Evolutionary conservation across 2,329 filamentous ascomycete species (phyloP), one percentile per base, ranked within the genome.

Genomic region (Chaetomium olivaceum): DNA sequence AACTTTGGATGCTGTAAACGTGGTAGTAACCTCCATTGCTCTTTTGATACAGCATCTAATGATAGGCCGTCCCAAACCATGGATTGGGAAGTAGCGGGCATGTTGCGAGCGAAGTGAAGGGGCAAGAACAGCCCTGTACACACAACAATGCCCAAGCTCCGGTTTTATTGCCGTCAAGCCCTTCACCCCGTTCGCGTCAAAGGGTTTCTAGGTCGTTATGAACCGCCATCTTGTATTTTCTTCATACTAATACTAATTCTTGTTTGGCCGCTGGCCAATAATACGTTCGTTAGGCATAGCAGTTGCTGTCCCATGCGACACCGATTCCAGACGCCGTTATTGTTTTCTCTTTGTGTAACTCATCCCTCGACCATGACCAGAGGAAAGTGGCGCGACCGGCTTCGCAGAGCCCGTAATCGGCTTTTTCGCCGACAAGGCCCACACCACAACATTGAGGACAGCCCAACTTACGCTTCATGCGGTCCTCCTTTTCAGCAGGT

Each of bases 331-430:
- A 23, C 11, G 2, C 31, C 25, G 27, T n/a, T 23, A 16, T 39
- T 27, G 25, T 16, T 31, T 23, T 4, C 16, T 8, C n/a, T 14
- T 5, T 9, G n/a, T 36, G 27, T 29, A 6, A 21, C 9, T 25
- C n/a, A 52, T 27, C 19, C 14, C 9, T 16, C 43, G 4, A 54
- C 29, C 25, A 62, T 65, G 63, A 33, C 9, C 8, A 6, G n/a
- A 19, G 27, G 55, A 8, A 56, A 55, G 48, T 65, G 54, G 63
- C 63, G 48, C 33, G 54, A 56, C 3, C 58, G 58, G 54, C 16
- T 65, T n/a, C 54, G 55, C 14, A 58, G 48, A 31, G 14, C 27
- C n/a, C 63, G 63, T 16, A 25, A 48, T 6, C 58, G 58, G 19
- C 5, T 62, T 16, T 23, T 55, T 4, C 16, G n/a, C 52, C 57